Conservation (phyloP, 2,329 filamentous ascomycete species). For the Colletotrichum truncatum region DNA sequence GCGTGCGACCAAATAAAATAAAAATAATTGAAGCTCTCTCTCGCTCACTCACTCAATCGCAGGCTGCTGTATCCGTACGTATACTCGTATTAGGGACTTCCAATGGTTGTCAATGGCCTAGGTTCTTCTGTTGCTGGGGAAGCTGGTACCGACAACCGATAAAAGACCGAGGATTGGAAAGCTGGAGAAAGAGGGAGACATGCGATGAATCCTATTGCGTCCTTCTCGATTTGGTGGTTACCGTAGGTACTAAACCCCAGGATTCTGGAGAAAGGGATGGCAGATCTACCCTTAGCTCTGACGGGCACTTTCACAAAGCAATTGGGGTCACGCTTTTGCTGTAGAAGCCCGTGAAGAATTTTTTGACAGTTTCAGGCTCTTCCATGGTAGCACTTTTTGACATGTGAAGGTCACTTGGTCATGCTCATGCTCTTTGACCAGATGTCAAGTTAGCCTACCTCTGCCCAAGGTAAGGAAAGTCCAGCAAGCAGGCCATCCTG, state of each 20-base stretch:
- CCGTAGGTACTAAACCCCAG: background rate
- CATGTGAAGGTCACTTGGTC: conserved; percentile 24
- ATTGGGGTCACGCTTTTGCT: conserved; percentile 3
- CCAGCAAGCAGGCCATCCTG: background rate
- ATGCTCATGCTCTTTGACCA: background rate
- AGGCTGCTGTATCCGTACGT: too few relatives aligned
- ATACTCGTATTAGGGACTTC: too few relatives aligned
- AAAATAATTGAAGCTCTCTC: conserved; percentile 11
- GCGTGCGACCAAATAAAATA: too few relatives aligned
- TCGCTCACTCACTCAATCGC: background rate
- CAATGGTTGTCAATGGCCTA: too few relatives aligned
- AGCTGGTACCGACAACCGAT: background rate
- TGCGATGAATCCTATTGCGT: background rate
- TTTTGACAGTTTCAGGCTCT: conserved; percentile 23
- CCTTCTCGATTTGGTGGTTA: background rate
- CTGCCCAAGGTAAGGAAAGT: too few relatives aligned
- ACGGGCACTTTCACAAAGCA: conserved; percentile 20
- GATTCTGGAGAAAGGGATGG: background rate
- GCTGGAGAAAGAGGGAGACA: conserved; percentile 10
- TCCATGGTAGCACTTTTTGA: conserved; percentile 4
- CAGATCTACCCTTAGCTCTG: conserved; percentile 9
- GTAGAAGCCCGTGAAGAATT: conserved; percentile 11
- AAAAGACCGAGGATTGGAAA: background rate
- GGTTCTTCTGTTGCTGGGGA: background rate
- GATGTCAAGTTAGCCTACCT: too few relatives aligned